Evolutionary conservation across 1,284 basidiomycete species (phyloP).

Genomic region (Wolfiporia cocos): DNA sequence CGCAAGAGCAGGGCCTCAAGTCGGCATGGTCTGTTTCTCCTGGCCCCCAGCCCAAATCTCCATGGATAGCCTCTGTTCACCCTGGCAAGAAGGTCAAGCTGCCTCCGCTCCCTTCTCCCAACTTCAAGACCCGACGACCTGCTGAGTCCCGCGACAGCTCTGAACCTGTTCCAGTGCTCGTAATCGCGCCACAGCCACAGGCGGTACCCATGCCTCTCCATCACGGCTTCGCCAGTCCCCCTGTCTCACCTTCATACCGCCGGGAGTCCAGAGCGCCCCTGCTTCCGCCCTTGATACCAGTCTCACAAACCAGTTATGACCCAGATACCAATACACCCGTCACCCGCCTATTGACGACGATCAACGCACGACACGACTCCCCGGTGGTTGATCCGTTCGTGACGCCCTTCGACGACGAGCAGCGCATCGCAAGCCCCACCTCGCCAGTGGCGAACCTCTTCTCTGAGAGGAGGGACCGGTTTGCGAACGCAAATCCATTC

Average conservation of each 20-base stretch:
- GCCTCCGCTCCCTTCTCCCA: constrained; percentile 15
- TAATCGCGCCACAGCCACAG: constrained; percentile 14
- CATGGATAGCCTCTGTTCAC: constrained; percentile 30
- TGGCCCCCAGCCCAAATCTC: constrained; percentile 23
- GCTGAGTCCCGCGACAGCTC: too few relatives aligned
- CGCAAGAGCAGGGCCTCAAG: constrained; percentile 16
- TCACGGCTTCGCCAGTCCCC: neutral
- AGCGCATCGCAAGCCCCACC: constrained; percentile 10
- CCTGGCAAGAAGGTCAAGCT: constrained; percentile 21
- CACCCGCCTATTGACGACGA: constrained; percentile 41
- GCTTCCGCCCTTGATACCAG: too few relatives aligned
- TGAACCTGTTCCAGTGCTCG: constrained; percentile 20
- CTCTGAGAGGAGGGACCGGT: constrained; percentile 11
- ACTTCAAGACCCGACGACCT: constrained; percentile 24
- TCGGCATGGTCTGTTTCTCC: constrained; percentile 40
- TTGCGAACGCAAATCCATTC: constrained; percentile 23
- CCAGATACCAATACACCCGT: constrained; percentile 31
- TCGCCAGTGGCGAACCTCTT: constrained; percentile 6
- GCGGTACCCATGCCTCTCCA: constrained; percentile 48
- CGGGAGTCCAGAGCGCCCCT: too few relatives aligned
- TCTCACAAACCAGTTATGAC: too few relatives aligned
- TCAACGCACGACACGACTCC: constrained; percentile 36
- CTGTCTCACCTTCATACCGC: neutral
- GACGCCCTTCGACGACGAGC: constrained; percentile 74
- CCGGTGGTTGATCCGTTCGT: constrained; percentile 51